These are phyloP conservation scores for Drechslerella coelobrocha DNA, from an alignment of 2,329 filamentous ascomycete genomes.

Conservation along the genomic window DNA sequence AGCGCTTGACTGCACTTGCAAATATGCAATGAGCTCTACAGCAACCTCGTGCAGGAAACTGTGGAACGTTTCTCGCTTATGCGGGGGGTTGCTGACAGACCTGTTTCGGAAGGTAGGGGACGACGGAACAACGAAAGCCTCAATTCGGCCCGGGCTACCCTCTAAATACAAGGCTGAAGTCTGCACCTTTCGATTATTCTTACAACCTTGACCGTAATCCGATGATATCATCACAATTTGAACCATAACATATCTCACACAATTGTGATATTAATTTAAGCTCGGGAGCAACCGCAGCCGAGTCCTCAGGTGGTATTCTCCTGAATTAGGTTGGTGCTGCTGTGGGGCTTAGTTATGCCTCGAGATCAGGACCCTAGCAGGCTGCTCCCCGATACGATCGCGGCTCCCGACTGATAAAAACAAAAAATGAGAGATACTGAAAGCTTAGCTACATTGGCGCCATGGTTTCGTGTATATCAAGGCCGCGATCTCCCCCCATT, in stretches of 20 bases:
- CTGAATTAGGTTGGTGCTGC: no score
- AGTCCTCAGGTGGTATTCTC: slow-evolving; percentile 10
- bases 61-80: slow-evolving; percentile 6
- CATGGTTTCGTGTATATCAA: slow-evolving; percentile 24
- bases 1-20: background rate
- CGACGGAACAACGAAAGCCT: background rate
- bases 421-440: background rate
- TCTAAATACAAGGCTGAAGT: background rate
- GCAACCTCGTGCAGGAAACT: background rate
- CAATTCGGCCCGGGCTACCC: background rate
- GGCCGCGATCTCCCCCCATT: background rate
- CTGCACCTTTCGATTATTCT: no score
- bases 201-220: no score
- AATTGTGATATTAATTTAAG: background rate
- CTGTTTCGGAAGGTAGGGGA: slow-evolving; percentile 1
- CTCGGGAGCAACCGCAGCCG: slow-evolving; percentile 24
- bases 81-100: background rate
- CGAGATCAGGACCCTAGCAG: no score
- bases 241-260: no score
- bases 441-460: background rate
- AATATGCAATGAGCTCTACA: background rate
- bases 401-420: slow-evolving; percentile 11
- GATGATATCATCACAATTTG: no score
- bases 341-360: no score
- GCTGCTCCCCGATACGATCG: slow-evolving; percentile 17